Percentiles rank a stretch among this genome's conserved stretches.
Conservation (phyloP, 2,329 filamentous ascomycete genomes). For the Aureobasidium pullulans region DNA sequence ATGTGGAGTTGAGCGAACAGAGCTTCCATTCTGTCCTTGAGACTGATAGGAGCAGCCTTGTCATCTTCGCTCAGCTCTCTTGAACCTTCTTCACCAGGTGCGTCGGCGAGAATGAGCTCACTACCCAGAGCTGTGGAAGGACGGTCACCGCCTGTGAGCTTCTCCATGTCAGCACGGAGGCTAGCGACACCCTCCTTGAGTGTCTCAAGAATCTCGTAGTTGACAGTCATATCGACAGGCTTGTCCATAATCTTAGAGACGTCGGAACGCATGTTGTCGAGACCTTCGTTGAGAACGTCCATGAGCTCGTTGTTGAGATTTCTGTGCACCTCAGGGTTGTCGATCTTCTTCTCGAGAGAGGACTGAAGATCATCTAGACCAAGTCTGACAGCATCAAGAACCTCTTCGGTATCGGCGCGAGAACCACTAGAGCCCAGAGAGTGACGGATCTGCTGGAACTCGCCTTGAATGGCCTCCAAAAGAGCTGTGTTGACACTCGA, state of each 20-base stretch:
- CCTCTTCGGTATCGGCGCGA: slow-evolving; percentile 40
- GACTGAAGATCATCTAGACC: slow-evolving; percentile 44
- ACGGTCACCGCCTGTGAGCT: slow-evolving; percentile 54
- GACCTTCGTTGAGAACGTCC: slow-evolving; percentile 58
- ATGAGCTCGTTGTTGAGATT: slow-evolving; percentile 52
- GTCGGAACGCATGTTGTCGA: slow-evolving; percentile 69
- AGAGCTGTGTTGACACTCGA: slow-evolving; percentile 41
- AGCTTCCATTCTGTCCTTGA: slow-evolving; percentile 72
- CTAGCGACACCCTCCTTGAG: slow-evolving; percentile 73
- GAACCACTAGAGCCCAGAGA: slow-evolving; percentile 34
- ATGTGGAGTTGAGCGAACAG: slow-evolving; percentile 74
- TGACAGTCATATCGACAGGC: slow-evolving; percentile 72
- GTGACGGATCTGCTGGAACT: slow-evolving; percentile 41
- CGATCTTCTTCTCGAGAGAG: slow-evolving; percentile 45
- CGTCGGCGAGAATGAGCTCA: slow-evolving; percentile 50
- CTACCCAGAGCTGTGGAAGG: slow-evolving; percentile 41
- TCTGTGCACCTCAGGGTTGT: slow-evolving; percentile 45
- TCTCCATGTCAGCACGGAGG: slow-evolving; percentile 70
- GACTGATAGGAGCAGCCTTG: slow-evolving; percentile 24
- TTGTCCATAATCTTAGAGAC: slow-evolving; percentile 69
- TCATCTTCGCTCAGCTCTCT: slow-evolving; percentile 25
- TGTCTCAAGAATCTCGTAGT: slow-evolving; percentile 82
- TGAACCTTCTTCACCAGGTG: slow-evolving; percentile 35
- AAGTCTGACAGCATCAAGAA: slow-evolving; percentile 41
- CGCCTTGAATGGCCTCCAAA: slow-evolving; percentile 45